Evolutionary conservation across 768 basidiomycete species (phyloP), one percentile per base, ranked within the genome.

Genomic region (Brasilioporus rufonigricans): DNA sequence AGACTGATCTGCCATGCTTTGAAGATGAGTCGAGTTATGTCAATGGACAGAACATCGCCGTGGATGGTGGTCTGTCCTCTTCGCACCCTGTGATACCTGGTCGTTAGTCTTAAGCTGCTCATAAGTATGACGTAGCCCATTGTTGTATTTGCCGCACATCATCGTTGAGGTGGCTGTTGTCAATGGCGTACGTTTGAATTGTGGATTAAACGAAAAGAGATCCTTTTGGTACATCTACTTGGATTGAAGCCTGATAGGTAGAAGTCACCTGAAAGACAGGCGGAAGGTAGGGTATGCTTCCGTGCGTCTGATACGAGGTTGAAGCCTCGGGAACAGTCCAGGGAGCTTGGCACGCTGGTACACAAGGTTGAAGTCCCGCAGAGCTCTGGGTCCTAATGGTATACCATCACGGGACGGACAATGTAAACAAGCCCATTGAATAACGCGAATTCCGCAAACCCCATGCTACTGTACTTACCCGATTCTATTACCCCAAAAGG

Each of bases 1-100:
- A 52, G 29, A 44, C 57, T 53, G 40, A 61, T 38, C 46, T 50
- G 7, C 45, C 14, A 35, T 55, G 40, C 36, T 35, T 31, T 46
- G 11, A 65, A 92, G 92, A 93, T 61, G 90, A 92, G 58, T 86
- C 91, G 1, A 93, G 91, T 71, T 95, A 93, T 70, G 84, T 98
- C 52, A 97, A 95, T 65, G 95, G 91, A 16, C 90, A 94, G 65
- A 87, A 85, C 62, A 79, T 92, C 29, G 86, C 87, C 0, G 87
- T 93, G 29, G 94, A 96, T 61, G 95, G 94, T 8, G 94, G 92
- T 1, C 70, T 96, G 55, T 86, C 89, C 12, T 75, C 86, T 24
- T 91, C 91, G 0, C 81, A 84, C 62, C 93, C 92, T 6, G 85
- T 92, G 9, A 73, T 88, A 8, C 88, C 90, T 5, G 91, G 91